Evolutionary conservation across 2,329 filamentous ascomycete species (phyloP), one percentile per base, ranked within the genome.

Genomic region (Nakataea oryzae): DNA sequence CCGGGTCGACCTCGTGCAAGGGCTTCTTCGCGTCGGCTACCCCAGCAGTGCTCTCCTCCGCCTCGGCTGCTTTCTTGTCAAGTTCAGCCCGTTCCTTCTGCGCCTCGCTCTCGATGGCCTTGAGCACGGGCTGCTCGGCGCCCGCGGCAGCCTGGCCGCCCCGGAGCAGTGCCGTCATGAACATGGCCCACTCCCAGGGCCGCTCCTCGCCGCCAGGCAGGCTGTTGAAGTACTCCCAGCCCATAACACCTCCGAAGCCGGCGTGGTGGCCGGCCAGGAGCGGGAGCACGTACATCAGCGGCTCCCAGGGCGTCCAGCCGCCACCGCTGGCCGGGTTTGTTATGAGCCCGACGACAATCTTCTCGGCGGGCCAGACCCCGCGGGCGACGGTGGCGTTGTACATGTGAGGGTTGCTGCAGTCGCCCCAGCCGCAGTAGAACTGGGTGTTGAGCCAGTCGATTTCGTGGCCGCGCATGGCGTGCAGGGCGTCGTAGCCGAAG

Each of bases 391-490:
- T 73, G 70, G 75, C 74, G 67, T 79, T 74, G 66, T 80, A 81
- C 73, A 79, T 77, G 64, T 72, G 67, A 11, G 78, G 74, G 61
- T 77, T 81, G 30, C 79, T 76, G 1, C 86, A 84, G 59, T 86
- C 85, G 5, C 89, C 88, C 90, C 90, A 93, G 1, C 89, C 89
- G 69, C 89, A 91, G 76, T 95, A 93, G 72, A 93, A 93, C 69
- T 93, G 90, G 14, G 87, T 80, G 68, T 93, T 93, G 70, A 93
- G 93, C 88, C 89, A 95, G 1, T 81, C 81, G 27, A 93, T 88
- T 64, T 87, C 80, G 21, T 72, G 70, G 0, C 86, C 86, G 27
- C 85, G 78, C 73, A 81, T 78, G 30, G 80, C 79, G 71, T 93
- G 89, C 7, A 93, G 78, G 50, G 85, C 80, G 32, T 84, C 80